Conservation (phyloP, 2,329 filamentous ascomycete species). For the Zarea fungicola region DNA sequence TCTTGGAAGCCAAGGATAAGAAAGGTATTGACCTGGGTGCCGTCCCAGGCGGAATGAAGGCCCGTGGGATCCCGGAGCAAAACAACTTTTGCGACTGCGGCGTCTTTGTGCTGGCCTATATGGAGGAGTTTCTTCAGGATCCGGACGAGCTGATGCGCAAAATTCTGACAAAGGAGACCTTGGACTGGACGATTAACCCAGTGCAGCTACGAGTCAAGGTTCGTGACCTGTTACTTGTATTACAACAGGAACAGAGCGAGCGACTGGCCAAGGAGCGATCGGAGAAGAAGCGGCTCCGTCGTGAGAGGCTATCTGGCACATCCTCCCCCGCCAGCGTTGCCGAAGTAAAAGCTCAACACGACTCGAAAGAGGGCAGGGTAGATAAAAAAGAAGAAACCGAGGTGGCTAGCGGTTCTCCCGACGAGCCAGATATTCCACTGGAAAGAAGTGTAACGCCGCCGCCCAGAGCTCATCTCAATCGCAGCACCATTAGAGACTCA, state of each 20-base stretch:
- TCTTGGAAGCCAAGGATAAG: conserved; percentile 65
- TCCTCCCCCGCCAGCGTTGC: neutral
- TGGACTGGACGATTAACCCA: conserved; percentile 49
- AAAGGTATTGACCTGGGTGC: conserved; percentile 38
- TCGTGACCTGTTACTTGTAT: conserved; percentile 57
- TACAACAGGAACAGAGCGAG: conserved; percentile 55
- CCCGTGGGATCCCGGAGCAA: conserved; percentile 71
- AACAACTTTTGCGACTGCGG: conserved; percentile 86
- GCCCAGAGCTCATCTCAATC: neutral
- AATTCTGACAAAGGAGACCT: conserved; percentile 55
- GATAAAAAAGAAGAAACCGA: no score
- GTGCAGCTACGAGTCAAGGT: conserved; percentile 59
- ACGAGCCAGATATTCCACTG: no score
- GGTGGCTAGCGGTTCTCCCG: no score
- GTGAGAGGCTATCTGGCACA: neutral
- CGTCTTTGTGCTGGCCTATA: conserved; percentile 77
- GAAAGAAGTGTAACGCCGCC: neutral
- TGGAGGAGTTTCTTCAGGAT: conserved; percentile 72
- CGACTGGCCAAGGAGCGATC: conserved; percentile 34
- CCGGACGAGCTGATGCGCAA: conserved; percentile 65
- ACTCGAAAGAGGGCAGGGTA: no score
- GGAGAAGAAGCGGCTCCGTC: conserved; percentile 24
- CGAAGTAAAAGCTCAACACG: no score
- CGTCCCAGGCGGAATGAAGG: conserved; percentile 52
- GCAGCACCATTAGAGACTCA: neutral